Base-by-base conservation (phyloP, 148 eudicot species). In the Chenopodium quinoa region DNA sequence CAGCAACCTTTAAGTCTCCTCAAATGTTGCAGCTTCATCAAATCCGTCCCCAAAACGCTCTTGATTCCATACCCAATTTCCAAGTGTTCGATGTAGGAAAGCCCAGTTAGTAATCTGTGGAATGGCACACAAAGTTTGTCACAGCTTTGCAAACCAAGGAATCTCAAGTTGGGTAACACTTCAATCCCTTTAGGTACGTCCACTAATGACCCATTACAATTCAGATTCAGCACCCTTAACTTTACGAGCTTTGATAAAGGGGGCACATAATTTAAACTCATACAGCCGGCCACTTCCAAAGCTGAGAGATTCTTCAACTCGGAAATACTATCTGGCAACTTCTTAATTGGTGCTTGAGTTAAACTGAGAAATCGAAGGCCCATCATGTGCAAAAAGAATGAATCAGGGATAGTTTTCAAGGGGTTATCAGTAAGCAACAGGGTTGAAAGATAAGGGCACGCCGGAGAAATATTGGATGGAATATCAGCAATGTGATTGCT, bases 231-330 rank as follows among this genome's bases (percentile, higher is more conserved):
- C 44, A 44, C 75, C 31, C 54, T 40, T 40, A 75, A 47, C 48
- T 66, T 75, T 16, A 25, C 69, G 11, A 81, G 79, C 65, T 65
- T 81, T 2, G 65, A 5, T 32, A 75, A 47, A 47, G 79, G 52
- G 27, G 79, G 79, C 25, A 81, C 11, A 50, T 31, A 29, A 25
- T 2, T 1, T 76, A 75, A 75, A 0, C 0, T 0, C 6, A 2
- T 0, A 70, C 83, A 81, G 11, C 14, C 0, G 6, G 0, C 4
- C 16, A 81, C 65, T 31, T 62, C 7, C 60, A 75, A 48, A 47
- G 79, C 65, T 12, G 78, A 75, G 37, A 81, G 83, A 81, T 75
- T 81, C 48, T 16, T 56, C 27, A 81, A 20, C n/a, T 75, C 29
- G 44, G 83, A 81, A 29, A 81, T 52, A 47, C 79, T 27, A 65